Percentiles rank a stretch among this genome's conserved stretches.
Evolutionary conservation across 2,329 filamentous ascomycete species (phyloP).

Genomic region (Hymenoscyphus salicellus): DNA sequence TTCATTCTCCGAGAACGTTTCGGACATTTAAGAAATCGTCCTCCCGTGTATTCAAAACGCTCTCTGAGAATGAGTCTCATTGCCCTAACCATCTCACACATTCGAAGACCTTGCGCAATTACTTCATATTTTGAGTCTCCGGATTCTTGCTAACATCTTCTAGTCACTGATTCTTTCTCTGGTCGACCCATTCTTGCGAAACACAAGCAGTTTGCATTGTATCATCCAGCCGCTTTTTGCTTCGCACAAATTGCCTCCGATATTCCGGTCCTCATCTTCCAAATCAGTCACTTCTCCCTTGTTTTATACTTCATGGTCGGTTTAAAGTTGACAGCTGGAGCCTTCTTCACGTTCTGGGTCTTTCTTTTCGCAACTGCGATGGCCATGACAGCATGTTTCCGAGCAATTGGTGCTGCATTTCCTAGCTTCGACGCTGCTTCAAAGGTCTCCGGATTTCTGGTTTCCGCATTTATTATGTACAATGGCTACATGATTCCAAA

Average conservation of each 20-base stretch:
- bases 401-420: constrained; percentile 54
- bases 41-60: too few relatives aligned
- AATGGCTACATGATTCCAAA: constrained; percentile 63
- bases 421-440: constrained; percentile 57
- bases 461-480: constrained; percentile 57
- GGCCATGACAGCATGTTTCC: constrained; percentile 58
- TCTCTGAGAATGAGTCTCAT: too few relatives aligned
- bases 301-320: constrained; percentile 64
- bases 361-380: constrained; percentile 50
- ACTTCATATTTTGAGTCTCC: too few relatives aligned
- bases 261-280: constrained; percentile 55
- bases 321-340: constrained; percentile 47
- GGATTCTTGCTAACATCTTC: background rate
- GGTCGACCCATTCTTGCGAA: constrained; percentile 59
- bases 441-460: constrained; percentile 51
- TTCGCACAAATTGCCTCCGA: constrained; percentile 54
- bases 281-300: constrained; percentile 56
- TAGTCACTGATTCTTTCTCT: constrained; percentile 58
- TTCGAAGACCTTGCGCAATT: too few relatives aligned
- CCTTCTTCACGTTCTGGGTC: constrained; percentile 64
- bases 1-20: too few relatives aligned
- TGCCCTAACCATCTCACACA: too few relatives aligned
- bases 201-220: constrained; percentile 56
- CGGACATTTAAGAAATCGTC: too few relatives aligned
- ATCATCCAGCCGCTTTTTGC: constrained; percentile 58